These are phyloP conservation scores for Cadophora luteo-olivacea DNA, from an alignment of 2,329 filamentous ascomycete species.

Conservation along the genomic window DNA sequence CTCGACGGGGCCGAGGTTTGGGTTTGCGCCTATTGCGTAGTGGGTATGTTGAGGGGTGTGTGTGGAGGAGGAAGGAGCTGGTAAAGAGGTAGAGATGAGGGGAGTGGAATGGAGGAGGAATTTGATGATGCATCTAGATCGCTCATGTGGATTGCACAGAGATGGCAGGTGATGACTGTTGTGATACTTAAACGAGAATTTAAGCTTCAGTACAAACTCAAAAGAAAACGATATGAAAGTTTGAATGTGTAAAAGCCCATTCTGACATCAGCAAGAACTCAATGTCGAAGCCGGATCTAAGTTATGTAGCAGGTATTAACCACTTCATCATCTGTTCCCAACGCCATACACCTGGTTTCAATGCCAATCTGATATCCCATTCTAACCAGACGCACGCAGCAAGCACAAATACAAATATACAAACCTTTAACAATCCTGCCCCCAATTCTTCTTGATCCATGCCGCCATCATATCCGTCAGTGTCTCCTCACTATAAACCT, in stretches of 20 bases:
- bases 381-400: neutral
- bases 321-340: neutral
- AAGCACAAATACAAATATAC: conserved; percentile 15
- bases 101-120: neutral
- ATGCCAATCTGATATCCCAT: neutral
- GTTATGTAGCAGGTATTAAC: neutral
- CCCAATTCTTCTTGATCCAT: conserved; percentile 68
- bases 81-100: neutral
- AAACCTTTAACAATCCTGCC: conserved; percentile 38
- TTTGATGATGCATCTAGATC: neutral
- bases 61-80: too few relatives aligned
- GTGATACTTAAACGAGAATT: conserved; percentile 8
- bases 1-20: conserved; percentile 38
- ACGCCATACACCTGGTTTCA: neutral
- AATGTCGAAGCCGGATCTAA: neutral
- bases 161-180: neutral
- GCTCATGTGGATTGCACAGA: neutral
- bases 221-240: neutral
- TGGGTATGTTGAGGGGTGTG: neutral
- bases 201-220: neutral
- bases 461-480: conserved; percentile 61
- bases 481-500: conserved; percentile 57
- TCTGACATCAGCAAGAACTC: neutral
- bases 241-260: neutral
- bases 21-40: conserved; percentile 40